Conservation (phyloP, 352 stramenopile species). For the Phytopythium helicoides region DNA sequence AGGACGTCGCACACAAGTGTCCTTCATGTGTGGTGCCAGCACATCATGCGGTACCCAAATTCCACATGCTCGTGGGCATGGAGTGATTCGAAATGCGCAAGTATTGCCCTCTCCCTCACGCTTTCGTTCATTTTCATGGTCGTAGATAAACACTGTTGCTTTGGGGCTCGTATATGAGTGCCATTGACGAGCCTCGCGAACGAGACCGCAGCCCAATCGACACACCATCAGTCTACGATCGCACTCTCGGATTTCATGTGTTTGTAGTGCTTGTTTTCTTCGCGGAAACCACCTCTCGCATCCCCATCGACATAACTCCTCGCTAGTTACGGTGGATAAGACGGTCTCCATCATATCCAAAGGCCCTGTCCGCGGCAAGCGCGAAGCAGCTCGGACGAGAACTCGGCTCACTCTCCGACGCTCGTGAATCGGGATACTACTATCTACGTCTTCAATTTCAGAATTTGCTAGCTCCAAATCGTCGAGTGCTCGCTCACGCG, state of each 20-base stretch:
- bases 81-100: conserved; percentile 37
- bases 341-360: background rate
- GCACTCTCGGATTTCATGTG: conserved; percentile 61
- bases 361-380: conserved; percentile 8
- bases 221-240: conserved; percentile 58
- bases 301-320: conserved; percentile 55
- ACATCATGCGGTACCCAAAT: conserved; percentile 54
- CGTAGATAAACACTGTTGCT: conserved; percentile 26
- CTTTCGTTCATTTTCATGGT: conserved; percentile 45
- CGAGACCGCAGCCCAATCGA: conserved; percentile 52
- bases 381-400: conserved; percentile 36
- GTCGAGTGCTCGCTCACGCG: conserved; percentile 37
- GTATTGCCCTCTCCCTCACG: conserved; percentile 33
- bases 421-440: conserved; percentile 32
- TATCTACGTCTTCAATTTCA: conserved; percentile 43
- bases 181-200: conserved; percentile 52
- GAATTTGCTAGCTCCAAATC: conserved; percentile 48
- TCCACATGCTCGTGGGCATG: conserved; percentile 63
- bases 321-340: conserved; percentile 14
- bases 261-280: conserved; percentile 26
- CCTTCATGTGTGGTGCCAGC: conserved; percentile 49
- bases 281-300: conserved; percentile 55
- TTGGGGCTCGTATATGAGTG: background rate
- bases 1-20: conserved; percentile 56
- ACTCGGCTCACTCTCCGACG: conserved; percentile 58